A percentile compares a stretch with the other conserved stretches of the same genome.
Conservation (phyloP, 2,329 filamentous ascomycete species). For the Aspergillus ochraceoroseus region DNA sequence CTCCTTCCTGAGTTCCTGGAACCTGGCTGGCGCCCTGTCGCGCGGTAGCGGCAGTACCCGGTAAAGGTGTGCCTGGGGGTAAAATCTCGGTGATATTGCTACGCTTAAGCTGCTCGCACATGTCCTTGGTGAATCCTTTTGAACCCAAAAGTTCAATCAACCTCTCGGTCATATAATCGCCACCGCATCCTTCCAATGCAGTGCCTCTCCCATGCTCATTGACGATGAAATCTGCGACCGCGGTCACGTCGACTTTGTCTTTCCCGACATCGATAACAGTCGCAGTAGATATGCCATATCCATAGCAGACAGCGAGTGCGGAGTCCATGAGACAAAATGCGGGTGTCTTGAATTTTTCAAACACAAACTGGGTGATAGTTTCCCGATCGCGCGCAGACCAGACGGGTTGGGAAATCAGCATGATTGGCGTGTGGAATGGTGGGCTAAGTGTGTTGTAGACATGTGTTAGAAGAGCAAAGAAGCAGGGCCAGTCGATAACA, state of each 20-base stretch:
- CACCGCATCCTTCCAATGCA: conserved; percentile 65
- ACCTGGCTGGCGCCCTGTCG: conserved; percentile 50
- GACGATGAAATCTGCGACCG: conserved; percentile 76
- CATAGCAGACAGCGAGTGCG: conserved; percentile 71
- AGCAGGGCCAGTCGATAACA: conserved; percentile 86
- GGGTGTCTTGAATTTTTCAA: conserved; percentile 94
- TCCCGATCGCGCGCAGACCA: conserved; percentile 89
- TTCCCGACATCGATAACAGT: conserved; percentile 88
- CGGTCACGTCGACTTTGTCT: conserved; percentile 88
- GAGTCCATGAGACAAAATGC: conserved; percentile 87
- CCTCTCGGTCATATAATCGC: conserved; percentile 75
- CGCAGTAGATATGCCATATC: conserved; percentile 76
- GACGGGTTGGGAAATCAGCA: conserved; percentile 81
- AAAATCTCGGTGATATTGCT: conserved; percentile 60
- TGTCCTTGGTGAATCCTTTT: conserved; percentile 56
- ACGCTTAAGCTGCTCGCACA: conserved; percentile 62
- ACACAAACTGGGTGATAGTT: conserved; percentile 84
- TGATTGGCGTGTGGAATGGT: conserved; percentile 87
- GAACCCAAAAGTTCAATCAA: conserved; percentile 61
- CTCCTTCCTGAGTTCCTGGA: conserved; percentile 50
- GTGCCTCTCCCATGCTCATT: conserved; percentile 62
- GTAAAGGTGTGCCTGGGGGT: conserved; percentile 51
- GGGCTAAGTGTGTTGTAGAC: conserved; percentile 85
- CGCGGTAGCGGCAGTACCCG: conserved; percentile 45
- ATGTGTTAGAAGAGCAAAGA: conserved; percentile 88